A percentile compares a stretch with the other conserved stretches of the same genome.
phyloP scores from a whole-genome alignment of 2,329 filamentous ascomycete species.

The Pestalotiopsis fici region DNA sequence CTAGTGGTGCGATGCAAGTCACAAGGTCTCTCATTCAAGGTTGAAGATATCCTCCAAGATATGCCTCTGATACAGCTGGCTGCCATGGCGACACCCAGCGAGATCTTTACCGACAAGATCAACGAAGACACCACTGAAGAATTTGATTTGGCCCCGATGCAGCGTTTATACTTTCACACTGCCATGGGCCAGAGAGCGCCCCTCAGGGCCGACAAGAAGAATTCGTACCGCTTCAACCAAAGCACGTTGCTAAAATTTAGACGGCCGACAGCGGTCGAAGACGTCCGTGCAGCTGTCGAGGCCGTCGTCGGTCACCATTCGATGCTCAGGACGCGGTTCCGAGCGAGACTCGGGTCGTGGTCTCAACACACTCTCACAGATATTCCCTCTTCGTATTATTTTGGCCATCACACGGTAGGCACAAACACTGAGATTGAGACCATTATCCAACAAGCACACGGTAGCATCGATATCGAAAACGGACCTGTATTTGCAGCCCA shows the following conservation, averaged over 20 bases:
- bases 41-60: constrained; percentile 37
- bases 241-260: constrained; percentile 49
- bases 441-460: constrained; percentile 42
- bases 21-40: constrained; percentile 36
- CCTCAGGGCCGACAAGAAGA: constrained; percentile 28
- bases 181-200: constrained; percentile 38
- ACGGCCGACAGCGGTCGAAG: constrained; percentile 38
- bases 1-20: constrained; percentile 38
- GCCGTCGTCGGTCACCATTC: constrained; percentile 50
- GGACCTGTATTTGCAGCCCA: constrained; percentile 53
- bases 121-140: constrained; percentile 33
- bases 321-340: constrained; percentile 52
- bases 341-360: constrained; percentile 40
- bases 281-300: constrained; percentile 49
- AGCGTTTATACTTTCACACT: constrained; percentile 54
- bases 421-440: constrained; percentile 41
- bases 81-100: constrained; percentile 32
- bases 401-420: constrained; percentile 41
- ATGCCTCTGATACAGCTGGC: constrained; percentile 40
- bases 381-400: constrained; percentile 42
- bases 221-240: constrained; percentile 50
- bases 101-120: constrained; percentile 28
- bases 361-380: constrained; percentile 44
- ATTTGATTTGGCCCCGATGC: constrained; percentile 55
- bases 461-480: constrained; percentile 46